A percentile compares a stretch with the other conserved stretches of the same genome.
These are phyloP conservation scores for Schizochytrium sp. DNA, from an alignment of 108 stramenopile genomes.

Conservation along the genomic window DNA sequence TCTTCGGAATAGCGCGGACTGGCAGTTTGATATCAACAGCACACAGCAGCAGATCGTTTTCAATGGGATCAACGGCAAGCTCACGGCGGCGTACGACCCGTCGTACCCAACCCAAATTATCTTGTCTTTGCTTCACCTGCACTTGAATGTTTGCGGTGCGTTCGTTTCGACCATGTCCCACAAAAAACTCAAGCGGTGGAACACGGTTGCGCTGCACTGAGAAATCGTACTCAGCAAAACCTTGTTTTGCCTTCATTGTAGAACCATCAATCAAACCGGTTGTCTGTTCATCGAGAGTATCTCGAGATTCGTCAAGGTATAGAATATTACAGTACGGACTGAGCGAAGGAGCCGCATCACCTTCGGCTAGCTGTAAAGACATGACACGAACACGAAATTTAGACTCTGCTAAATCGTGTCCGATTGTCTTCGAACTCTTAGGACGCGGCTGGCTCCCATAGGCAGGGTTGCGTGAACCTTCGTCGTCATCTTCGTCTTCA, in stretches of 20 bases:
- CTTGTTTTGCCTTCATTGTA: neutral
- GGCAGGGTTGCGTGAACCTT: too few species aligned
- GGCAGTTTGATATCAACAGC: neutral
- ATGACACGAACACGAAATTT: slow-evolving; percentile 7
- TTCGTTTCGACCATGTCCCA: neutral
- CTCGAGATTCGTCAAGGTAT: neutral
- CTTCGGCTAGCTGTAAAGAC: neutral
- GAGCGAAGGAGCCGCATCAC: neutral
- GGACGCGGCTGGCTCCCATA: too few species aligned
- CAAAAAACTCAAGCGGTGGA: slow-evolving; percentile 16
- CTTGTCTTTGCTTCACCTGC: slow-evolving; percentile 13
- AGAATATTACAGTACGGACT: neutral
- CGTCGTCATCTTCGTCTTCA: neutral
- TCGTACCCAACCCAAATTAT: slow-evolving; percentile 32
- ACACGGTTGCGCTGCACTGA: neutral
- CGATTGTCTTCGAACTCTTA: too few species aligned
- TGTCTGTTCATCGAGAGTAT: slow-evolving; percentile 42
- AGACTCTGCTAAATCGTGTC: neutral
- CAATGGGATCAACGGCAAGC: neutral
- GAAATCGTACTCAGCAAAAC: neutral
- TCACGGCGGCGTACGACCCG: neutral
- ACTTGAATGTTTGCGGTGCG: neutral
- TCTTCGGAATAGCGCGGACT: neutral
- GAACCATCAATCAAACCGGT: neutral
- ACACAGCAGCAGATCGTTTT: slow-evolving; percentile 40